These are phyloP conservation scores for Pseudogymnoascus pannorum DNA, from an alignment of 2,329 filamentous ascomycete genomes.

Conservation along the genomic window DNA sequence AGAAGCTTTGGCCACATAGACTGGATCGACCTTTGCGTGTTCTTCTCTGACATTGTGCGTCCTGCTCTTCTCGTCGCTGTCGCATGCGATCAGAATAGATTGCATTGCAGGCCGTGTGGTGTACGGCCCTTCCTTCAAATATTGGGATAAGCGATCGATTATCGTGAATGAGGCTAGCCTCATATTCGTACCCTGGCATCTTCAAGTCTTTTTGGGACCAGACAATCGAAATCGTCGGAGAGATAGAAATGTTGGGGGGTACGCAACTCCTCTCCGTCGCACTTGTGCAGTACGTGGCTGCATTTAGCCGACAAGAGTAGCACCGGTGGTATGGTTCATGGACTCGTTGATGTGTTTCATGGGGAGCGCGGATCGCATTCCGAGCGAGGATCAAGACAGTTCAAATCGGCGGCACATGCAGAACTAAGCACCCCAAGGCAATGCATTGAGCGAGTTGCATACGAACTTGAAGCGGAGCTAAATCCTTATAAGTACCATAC, in stretches of 20 bases:
- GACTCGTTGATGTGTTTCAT: no score
- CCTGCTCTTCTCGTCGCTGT: neutral
- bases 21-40: slow-evolving; percentile 79
- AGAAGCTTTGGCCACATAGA: slow-evolving; percentile 79
- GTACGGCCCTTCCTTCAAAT: neutral
- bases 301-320: no score
- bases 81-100: neutral
- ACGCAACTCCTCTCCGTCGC: no score
- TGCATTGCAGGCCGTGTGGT: neutral
- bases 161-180: neutral
- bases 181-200: neutral
- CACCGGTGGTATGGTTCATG: no score
- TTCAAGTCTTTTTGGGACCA: no score
- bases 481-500: neutral
- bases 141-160: neutral
- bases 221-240: no score
- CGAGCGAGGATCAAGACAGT: no score
- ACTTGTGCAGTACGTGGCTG: no score
- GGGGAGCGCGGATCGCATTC: no score
- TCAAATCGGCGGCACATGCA: no score
- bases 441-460: neutral
- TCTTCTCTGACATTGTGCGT: slow-evolving; percentile 66
- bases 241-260: no score
- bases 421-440: no score
- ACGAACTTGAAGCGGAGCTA: neutral